These are phyloP conservation scores for Alternaria triticimaculans DNA, from an alignment of 2,329 filamentous ascomycete species.

Conservation along the genomic window DNA sequence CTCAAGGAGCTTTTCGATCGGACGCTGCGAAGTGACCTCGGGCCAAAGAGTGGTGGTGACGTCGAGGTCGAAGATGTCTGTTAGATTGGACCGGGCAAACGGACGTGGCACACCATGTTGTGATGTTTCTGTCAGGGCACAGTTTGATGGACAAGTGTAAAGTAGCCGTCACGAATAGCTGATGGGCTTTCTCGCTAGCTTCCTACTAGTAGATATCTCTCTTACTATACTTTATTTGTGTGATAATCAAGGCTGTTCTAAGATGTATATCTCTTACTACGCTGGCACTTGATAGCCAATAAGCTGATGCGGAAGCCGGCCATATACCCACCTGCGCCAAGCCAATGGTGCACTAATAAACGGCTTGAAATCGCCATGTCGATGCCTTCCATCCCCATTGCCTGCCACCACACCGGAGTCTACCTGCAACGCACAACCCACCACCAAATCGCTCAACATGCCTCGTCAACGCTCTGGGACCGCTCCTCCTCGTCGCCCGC, in stretches of 20 bases:
- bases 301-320: conserved; percentile 3
- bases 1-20: conserved; percentile 84
- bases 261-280: too few relatives aligned
- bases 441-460: conserved; percentile 45
- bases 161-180: too few relatives aligned
- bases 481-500: conserved; percentile 53
- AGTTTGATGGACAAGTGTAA: neutral
- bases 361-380: conserved; percentile 25
- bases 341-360: conserved; percentile 20
- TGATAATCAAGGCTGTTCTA: too few relatives aligned
- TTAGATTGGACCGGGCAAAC: conserved; percentile 4
- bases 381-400: neutral
- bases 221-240: too few relatives aligned
- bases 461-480: conserved; percentile 58
- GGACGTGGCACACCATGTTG: neutral
- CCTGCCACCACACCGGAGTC: conserved; percentile 1
- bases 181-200: too few relatives aligned
- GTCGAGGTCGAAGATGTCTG: conserved; percentile 76
- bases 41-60: conserved; percentile 67
- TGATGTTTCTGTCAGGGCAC: neutral
- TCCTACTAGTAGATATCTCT: too few relatives aligned
- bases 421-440: neutral
- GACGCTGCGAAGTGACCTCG: conserved; percentile 79
- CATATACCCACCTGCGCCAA: conserved; percentile 15
- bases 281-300: neutral